These are phyloP conservation scores for Rhodotorula graminis DNA, from an alignment of 768 basidiomycete species.

Conservation along the genomic window DNA sequence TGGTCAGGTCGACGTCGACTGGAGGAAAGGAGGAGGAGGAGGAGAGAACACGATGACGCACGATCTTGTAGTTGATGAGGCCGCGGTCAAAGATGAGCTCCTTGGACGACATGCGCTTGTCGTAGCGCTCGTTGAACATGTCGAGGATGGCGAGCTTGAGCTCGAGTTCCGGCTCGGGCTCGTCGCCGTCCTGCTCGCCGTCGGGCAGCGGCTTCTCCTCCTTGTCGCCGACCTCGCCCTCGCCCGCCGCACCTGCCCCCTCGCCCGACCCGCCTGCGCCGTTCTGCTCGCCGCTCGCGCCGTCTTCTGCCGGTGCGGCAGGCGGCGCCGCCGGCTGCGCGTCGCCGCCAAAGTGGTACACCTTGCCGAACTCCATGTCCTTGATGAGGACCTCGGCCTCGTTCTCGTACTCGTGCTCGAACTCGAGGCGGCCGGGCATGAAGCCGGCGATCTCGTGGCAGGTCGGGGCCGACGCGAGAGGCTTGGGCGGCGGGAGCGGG, in stretches of 20 bases:
- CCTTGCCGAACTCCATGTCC: slow-evolving; percentile 92
- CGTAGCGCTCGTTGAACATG: slow-evolving; percentile 83
- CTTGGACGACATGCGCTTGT: slow-evolving; percentile 78
- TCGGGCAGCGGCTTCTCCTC: slow-evolving; percentile 51
- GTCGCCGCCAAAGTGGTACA: slow-evolving; percentile 76
- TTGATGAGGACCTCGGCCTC: slow-evolving; percentile 94
- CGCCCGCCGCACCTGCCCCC: slow-evolving; percentile 47
- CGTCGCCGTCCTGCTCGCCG: slow-evolving; percentile 55
- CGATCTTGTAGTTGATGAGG: slow-evolving; percentile 90
- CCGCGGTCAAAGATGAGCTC: slow-evolving; percentile 86
- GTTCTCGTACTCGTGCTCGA: slow-evolving; percentile 95
- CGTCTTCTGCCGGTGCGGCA: slow-evolving; percentile 58
- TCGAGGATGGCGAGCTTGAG: slow-evolving; percentile 86
- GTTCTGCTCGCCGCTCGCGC: slow-evolving; percentile 47
- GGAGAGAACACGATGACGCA: slow-evolving; percentile 46
- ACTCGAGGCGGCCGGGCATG: slow-evolving; percentile 95
- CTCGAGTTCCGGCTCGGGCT: slow-evolving; percentile 72
- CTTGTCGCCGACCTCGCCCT: neutral
- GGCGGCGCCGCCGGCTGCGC: slow-evolving; percentile 51
- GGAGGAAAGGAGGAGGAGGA: neutral
- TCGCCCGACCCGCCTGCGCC: neutral
- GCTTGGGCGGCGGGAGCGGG: slow-evolving; percentile 55
- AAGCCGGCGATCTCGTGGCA: slow-evolving; percentile 86
- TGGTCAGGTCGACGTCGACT: neutral
- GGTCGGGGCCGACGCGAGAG: slow-evolving; percentile 81